Evolutionary conservation across 305 asterid genomes (phyloP).

Genomic region (Fraxinus dipetala): DNA sequence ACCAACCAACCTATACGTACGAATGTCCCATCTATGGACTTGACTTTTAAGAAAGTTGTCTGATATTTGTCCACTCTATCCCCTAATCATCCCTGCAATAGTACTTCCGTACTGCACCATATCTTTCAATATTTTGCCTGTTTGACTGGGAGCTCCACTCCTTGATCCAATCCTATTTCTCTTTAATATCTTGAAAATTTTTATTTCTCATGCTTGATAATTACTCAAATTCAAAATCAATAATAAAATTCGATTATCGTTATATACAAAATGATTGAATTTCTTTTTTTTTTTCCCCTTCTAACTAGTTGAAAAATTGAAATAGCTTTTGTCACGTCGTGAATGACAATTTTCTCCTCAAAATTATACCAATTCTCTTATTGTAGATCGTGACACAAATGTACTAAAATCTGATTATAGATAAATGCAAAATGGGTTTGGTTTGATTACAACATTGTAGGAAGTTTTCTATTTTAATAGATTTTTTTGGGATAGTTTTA

Average conservation of each 20-base stretch:
- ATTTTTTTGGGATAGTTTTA: not conserved
- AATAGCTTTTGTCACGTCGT: not conserved
- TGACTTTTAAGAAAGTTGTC: not conserved
- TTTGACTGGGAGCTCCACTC: not conserved
- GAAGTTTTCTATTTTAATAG: not conserved
- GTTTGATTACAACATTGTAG: not conserved
- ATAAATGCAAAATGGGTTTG: not conserved
- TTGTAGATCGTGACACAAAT: not conserved
- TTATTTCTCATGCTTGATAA: not conserved
- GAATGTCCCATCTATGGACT: not conserved
- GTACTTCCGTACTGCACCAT: not conserved
- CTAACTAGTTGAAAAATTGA: not conserved
- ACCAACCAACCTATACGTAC: slow-evolving; percentile 23
- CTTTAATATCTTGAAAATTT: not conserved
- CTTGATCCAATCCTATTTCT: not conserved
- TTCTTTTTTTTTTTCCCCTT: not conserved
- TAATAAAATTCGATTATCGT: not conserved
- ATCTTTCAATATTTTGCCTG: slow-evolving; percentile 5
- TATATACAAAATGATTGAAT: not conserved
- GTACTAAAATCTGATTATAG: not conserved
- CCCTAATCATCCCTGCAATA: slow-evolving; percentile 5
- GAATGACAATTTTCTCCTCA: not conserved
- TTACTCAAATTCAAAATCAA: not conserved
- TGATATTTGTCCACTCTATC: slow-evolving; percentile 16
- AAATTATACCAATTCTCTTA: not conserved